phyloP scores from a whole-genome alignment of 2,329 filamentous ascomycete species.

The Fusarium floridanum region DNA sequence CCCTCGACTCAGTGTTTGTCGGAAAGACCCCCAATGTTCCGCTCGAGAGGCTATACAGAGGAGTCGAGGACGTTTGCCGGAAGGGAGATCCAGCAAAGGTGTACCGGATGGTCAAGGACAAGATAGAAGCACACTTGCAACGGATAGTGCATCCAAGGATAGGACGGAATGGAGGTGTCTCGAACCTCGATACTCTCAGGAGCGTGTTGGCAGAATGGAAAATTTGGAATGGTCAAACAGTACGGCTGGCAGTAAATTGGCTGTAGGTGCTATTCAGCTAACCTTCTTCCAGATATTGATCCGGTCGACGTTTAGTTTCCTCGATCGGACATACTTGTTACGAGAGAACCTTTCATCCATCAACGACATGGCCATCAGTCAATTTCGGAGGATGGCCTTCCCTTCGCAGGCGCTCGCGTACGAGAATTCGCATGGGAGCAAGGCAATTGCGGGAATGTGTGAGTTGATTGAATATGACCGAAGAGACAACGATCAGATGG shows the following conservation, averaged over 20 bases:
- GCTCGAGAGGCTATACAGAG: constrained; percentile 90
- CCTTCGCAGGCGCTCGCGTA: constrained; percentile 42
- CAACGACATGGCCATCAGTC: constrained; percentile 81
- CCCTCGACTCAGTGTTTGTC: constrained; percentile 80
- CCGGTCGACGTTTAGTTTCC: constrained; percentile 91
- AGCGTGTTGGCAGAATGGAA: constrained; percentile 73
- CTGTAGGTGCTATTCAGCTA: constrained; percentile 14
- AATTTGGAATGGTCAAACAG: constrained; percentile 82
- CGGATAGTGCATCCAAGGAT: constrained; percentile 68
- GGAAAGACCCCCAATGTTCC: constrained; percentile 74
- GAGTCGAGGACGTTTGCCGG: constrained; percentile 91
- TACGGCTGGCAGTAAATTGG: constrained; percentile 54
- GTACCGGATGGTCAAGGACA: constrained; percentile 73
- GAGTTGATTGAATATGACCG: constrained; percentile 82
- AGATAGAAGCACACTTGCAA: constrained; percentile 77
- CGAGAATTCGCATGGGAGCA: constrained; percentile 41
- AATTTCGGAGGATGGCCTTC: constrained; percentile 77
- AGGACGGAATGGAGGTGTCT: constrained; percentile 62
- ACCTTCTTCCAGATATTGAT: constrained; percentile 72
- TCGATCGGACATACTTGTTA: constrained; percentile 90
- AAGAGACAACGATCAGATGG: constrained; percentile 66
- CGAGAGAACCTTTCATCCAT: constrained; percentile 78
- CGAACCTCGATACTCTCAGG: constrained; percentile 74
- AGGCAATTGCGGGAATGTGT: constrained; percentile 71
- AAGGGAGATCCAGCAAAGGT: constrained; percentile 78